Percentiles rank a stretch among this genome's conserved stretches.
These are phyloP conservation scores for Podochytrium sp. DNA, from an alignment of 192 early-diverging fungal genomes.

Conservation along the genomic window DNA sequence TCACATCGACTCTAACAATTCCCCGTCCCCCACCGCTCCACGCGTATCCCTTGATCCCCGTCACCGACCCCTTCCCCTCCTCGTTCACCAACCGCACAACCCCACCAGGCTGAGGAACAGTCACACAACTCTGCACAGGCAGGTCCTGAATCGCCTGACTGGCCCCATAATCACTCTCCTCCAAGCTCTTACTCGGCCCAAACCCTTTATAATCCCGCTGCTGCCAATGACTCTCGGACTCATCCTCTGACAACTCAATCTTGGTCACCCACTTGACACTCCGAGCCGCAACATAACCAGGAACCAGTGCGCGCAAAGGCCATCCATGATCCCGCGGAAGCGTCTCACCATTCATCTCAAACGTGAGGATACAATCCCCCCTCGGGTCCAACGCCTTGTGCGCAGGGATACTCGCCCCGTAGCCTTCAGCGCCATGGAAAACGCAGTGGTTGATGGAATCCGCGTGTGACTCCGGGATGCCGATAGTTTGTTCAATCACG, in stretches of 20 bases:
- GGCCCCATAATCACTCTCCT: constrained; percentile 44
- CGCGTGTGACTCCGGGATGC: constrained; percentile 65
- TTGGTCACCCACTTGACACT: constrained; percentile 77
- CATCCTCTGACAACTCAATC: constrained; percentile 49
- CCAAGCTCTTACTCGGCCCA: constrained; percentile 47
- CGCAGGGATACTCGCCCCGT: constrained; percentile 41
- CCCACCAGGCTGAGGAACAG: constrained; percentile 50
- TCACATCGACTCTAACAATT: constrained; percentile 50
- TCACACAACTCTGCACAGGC: constrained; percentile 80
- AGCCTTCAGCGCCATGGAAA: constrained; percentile 34
- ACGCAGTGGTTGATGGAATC: constrained; percentile 61
- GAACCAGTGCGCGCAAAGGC: constrained; percentile 85
- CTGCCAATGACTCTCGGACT: constrained; percentile 46
- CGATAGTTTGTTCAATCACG: constrained; percentile 68
- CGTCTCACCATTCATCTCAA: constrained; percentile 62
- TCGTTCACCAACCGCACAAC: constrained; percentile 36
- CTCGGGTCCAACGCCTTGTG: constrained; percentile 64
- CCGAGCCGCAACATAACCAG: constrained; percentile 87
- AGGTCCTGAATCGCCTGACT: constrained; percentile 72
- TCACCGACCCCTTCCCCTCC: constrained; percentile 15
- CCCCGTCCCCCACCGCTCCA: constrained; percentile 43
- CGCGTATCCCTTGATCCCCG: constrained; percentile 57
- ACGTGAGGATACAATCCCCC: constrained; percentile 74
- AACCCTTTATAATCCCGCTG: constrained; percentile 60
- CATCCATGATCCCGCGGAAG: constrained; percentile 70